Percentiles rank a stretch among this genome's conserved stretches.
Conservation (phyloP, 2,329 filamentous ascomycete species). For the Aschersonia sp. region DNA sequence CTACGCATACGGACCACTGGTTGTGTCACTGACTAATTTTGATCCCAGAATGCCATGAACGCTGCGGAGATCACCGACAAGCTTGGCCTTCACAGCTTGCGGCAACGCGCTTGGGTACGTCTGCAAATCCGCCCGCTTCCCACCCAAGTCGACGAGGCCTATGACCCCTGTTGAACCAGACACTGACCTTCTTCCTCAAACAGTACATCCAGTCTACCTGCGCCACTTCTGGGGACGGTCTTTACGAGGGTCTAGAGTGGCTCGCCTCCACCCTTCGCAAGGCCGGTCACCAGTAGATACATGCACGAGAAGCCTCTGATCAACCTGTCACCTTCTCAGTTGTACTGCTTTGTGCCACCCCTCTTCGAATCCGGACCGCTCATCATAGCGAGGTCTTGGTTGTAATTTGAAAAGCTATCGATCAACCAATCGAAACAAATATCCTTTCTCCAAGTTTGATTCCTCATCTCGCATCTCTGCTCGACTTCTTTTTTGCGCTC, state of each 20-base stretch:
- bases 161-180: background rate
- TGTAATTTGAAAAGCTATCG: constrained; percentile 43
- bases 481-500: constrained; percentile 9
- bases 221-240: constrained; percentile 96
- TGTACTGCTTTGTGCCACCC: constrained; percentile 10
- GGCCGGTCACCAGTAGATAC: constrained; percentile 48
- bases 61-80: constrained; percentile 99
- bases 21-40: background rate
- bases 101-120: constrained; percentile 97
- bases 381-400: constrained; percentile 34
- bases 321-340: constrained; percentile 17
- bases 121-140: background rate
- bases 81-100: constrained; percentile 97
- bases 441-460: constrained; percentile 25
- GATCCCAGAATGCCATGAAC: constrained; percentile 87
- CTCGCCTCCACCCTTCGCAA: constrained; percentile 73
- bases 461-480: constrained; percentile 17
- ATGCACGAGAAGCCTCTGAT: constrained; percentile 17
- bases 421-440: constrained; percentile 35
- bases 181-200: constrained; percentile 6
- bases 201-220: constrained; percentile 99
- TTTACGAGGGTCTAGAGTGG: constrained; percentile 98
- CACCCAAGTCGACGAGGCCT: background rate
- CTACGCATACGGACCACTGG: constrained; percentile 2
- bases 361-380: constrained; percentile 8